Conservation (phyloP, 805 yeast genomes). For the Ogataea nonfermentans region DNA sequence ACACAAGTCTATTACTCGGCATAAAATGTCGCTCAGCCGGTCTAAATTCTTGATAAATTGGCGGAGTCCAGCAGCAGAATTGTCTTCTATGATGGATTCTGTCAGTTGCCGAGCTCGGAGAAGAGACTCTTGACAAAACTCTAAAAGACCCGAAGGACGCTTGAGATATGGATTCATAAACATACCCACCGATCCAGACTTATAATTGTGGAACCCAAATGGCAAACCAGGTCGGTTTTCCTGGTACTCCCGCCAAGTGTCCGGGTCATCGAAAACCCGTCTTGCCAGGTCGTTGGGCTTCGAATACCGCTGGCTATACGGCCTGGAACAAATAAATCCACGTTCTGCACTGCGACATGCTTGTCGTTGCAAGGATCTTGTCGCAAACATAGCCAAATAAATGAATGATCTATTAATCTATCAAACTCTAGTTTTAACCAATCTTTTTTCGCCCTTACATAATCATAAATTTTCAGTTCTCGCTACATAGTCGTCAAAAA, state of each 20-base stretch:
- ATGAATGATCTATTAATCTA: not conserved
- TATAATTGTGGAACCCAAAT: slow-evolving; percentile 27
- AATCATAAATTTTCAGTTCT: slow-evolving; percentile 7
- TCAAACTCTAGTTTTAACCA: slow-evolving; percentile 4
- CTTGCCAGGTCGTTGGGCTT: slow-evolving; percentile 33
- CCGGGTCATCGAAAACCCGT: slow-evolving; percentile 59
- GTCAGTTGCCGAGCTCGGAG: slow-evolving; percentile 62
- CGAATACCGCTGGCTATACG: not conserved
- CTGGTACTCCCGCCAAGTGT: slow-evolving; percentile 54
- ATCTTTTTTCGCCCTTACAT: slow-evolving; percentile 7
- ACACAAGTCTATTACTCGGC: slow-evolving; percentile 91
- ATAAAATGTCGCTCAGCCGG: slow-evolving; percentile 79
- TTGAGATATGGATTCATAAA: slow-evolving; percentile 71
- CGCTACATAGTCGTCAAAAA: slow-evolving; percentile 23
- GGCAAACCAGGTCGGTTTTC: slow-evolving; percentile 15
- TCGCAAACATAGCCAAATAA: slow-evolving; percentile 2
- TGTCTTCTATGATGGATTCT: slow-evolving; percentile 48
- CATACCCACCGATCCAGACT: slow-evolving; percentile 50
- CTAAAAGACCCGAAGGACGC: slow-evolving; percentile 66
- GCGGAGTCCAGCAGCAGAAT: slow-evolving; percentile 41
- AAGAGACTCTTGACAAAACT: slow-evolving; percentile 67
- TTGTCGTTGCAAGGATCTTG: slow-evolving; percentile 6
- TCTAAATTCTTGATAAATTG: slow-evolving; percentile 69
- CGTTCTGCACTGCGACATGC: not conserved
- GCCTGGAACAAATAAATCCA: not conserved